These are phyloP conservation scores for Debaryomyces castellii DNA, from an alignment of 805 yeast genomes.

Conservation along the genomic window DNA sequence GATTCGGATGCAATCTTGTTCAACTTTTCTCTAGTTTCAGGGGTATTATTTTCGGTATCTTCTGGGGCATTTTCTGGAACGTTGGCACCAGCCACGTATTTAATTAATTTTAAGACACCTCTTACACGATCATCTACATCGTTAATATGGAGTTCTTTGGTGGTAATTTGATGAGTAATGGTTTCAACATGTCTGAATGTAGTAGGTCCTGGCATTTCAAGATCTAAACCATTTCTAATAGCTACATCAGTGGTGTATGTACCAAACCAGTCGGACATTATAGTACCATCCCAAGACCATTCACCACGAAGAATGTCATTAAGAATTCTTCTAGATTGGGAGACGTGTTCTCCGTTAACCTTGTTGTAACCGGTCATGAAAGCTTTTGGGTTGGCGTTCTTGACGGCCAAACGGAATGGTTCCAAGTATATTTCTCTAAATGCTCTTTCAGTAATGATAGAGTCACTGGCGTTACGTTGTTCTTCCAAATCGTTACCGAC, in stretches of 20 bases:
- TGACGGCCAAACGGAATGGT: conserved; percentile 32
- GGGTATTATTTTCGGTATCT: conserved; percentile 19
- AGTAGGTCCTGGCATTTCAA: conserved; percentile 37
- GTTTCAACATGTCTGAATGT: conserved; percentile 15
- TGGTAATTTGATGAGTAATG: conserved; percentile 19
- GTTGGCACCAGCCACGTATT: conserved; percentile 18
- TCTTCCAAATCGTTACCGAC: conserved; percentile 34
- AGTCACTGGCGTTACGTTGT: conserved; percentile 28
- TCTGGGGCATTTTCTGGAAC: conserved; percentile 22
- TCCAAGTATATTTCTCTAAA: conserved; percentile 34
- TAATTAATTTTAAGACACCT: conserved; percentile 24
- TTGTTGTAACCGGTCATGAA: conserved; percentile 33
- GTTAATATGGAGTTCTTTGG: conserved; percentile 23
- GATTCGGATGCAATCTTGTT: conserved; percentile 24
- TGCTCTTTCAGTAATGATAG: conserved; percentile 28
- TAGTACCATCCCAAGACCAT: conserved; percentile 33
- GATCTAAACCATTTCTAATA: conserved; percentile 28
- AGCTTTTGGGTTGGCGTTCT: conserved; percentile 26
- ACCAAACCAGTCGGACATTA: conserved; percentile 37
- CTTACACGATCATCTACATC: conserved; percentile 27
- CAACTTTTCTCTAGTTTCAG: conserved; percentile 22
- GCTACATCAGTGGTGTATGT: conserved; percentile 26
- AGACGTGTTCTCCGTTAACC: conserved; percentile 29
- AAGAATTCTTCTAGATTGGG: conserved; percentile 23
- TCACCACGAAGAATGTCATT: conserved; percentile 24